Evolutionary conservation across 1,284 basidiomycete genomes (phyloP), one percentile per base, ranked within the genome.

Genomic region (Melanopsichium pennsylvanicum): DNA sequence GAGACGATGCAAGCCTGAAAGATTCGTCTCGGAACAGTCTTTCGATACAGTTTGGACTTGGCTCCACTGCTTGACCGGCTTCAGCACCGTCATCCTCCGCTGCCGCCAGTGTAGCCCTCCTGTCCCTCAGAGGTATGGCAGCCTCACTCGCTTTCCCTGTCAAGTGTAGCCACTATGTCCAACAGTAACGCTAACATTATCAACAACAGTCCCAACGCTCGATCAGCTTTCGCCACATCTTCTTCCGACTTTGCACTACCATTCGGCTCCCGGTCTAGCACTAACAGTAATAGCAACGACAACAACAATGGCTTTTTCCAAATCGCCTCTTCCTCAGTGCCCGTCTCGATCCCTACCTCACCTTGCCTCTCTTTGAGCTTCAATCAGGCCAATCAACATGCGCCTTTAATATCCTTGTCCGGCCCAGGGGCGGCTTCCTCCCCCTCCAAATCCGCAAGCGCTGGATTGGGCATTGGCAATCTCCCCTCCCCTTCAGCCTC

Each of bases 221-320:
- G 60, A 16, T 40, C 52, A 3, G 39, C 52, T 12, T 70, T 70
- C 25, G 41, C 52, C 4, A 64, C 67, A 15, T 64, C 61, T 33
- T 63, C 55, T 3, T 34, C 67, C 42, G 67, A 70, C 50, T 70
- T 70, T 61, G 61, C 57, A 9, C 62, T 70, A 2, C 57, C 61
- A 8, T 55, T 58, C 16, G 52, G 56, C 52, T 23, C 22, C 34
- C n/a, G 32, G n/a, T 19, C 36, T 6, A 21, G 34, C 9, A 15
- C 43, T 16, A 45, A 38, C 32, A 52, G 31, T 22, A 32, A 23
- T 19, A 41, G 25, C 29, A 41, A 25, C 38, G 13, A n/a, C 22
- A 7, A 10, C 4, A 29, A n/a, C 40, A 34, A 51, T 9, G 35
- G 33, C 13, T 51, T 51, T 34, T 59, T 59, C 21, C 51, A 33